Evolutionary conservation across 805 yeast species (phyloP), one percentile per base, ranked within the genome.

Genomic region (Ogataea wickerhamii): DNA sequence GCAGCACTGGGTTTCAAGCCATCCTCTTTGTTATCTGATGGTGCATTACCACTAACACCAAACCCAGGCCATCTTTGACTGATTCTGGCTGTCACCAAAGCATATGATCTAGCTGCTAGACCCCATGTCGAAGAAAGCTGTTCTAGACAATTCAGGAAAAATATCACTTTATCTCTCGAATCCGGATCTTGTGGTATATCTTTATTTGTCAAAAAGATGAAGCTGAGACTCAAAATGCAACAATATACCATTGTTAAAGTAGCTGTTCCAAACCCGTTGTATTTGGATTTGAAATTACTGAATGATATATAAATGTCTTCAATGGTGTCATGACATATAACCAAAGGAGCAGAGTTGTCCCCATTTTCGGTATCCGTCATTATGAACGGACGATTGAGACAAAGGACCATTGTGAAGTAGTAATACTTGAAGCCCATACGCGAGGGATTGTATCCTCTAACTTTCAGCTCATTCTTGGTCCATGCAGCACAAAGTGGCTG

Each of bases 381-480:
- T 29, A 29, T 29, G 20, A 29, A 29, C 17, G 32, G 32, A 29
- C 32, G 32, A 12, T 29, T 29, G 19, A 29, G 32, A 12, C 32
- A 29, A 17, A 29, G 32, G n/a, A 29, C 32, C 32, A 29, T 29
- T 18, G 32, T 29, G 32, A 29, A 29, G 17, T 29, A 29, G n/a
- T 29, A 29, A 29, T 29, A 29, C 17, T 29, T 29, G 32, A 29
- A 29, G 7, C 32, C 32, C 32, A 29, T 29, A 14, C 17, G 20
- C 6, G 32, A 29, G 12, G 32, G 32, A 18, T 29, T 29, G 32
- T 29, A 29, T 5, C 32, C 32, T 29, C 32, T 29, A 7, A 17
- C 32, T 29, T 29, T 29, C 20, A 29, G 32, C 11, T 29, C 32
- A 29, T 29, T 6, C n/a, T 29, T 29, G 17, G 18, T 29, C 32